Evolutionary conservation across 169 alveolate genomes (phyloP).

Genomic region (Plasmodium falciparum): DNA sequence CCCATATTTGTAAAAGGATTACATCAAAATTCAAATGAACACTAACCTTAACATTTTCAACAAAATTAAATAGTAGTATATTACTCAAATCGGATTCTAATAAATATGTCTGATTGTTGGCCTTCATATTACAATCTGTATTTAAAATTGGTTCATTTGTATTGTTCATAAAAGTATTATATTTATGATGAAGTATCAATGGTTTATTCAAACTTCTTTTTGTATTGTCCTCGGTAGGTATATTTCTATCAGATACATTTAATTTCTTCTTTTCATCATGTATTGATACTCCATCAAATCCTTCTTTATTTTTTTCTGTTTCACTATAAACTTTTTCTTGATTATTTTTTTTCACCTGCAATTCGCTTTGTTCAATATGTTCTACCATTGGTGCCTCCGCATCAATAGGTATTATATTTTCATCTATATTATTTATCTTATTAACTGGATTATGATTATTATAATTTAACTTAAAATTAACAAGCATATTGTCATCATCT

Average conservation of each 20-base stretch:
- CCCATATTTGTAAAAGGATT: slow-evolving; percentile 68
- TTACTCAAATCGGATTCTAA: slow-evolving; percentile 22
- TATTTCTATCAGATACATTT: not conserved
- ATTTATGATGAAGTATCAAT: not conserved
- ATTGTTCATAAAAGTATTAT: not conserved
- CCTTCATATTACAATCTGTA: not conserved
- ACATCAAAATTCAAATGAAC: slow-evolving; percentile 43
- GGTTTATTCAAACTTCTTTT: too few relatives aligned
- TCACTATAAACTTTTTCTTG: not conserved
- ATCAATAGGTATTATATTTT: not conserved
- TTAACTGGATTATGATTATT: not conserved
- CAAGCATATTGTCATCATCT: slow-evolving; percentile 17
- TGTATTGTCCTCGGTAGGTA: not conserved
- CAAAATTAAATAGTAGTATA: slow-evolving; percentile 47
- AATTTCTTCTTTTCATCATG: not conserved
- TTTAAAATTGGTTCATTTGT: not conserved
- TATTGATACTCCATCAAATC: too few relatives aligned
- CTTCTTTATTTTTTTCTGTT: not conserved
- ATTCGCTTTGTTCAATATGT: not conserved
- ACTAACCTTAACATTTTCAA: slow-evolving; percentile 49
- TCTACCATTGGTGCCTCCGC: not conserved
- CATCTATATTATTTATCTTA: not conserved
- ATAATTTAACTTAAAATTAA: slow-evolving; percentile 12
- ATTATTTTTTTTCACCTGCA: not conserved
- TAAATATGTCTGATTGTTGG: not conserved